Evolutionary conservation across 306 rosid species (phyloP).

Genomic region (Cicer bijugum): DNA sequence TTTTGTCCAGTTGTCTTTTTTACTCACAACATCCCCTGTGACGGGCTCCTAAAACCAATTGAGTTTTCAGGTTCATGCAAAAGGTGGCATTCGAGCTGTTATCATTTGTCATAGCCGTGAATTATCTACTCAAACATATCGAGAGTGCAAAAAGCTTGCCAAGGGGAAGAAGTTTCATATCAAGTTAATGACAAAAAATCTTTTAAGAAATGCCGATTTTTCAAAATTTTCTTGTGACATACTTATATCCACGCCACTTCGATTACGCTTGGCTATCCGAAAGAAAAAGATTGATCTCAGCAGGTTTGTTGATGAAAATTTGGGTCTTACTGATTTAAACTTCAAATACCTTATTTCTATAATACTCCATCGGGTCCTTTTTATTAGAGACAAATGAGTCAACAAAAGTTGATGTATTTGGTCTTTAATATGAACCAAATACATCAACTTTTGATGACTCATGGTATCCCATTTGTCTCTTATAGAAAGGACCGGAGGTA

Average conservation of each 20-base stretch:
- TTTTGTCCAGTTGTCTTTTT: conserved; percentile 26
- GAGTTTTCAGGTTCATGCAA: conserved; percentile 58
- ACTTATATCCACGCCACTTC: conserved; percentile 87
- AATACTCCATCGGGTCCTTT: too few relatives aligned
- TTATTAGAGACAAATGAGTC: too few relatives aligned
- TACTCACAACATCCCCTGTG: conserved; percentile 32
- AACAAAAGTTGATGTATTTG: too few relatives aligned
- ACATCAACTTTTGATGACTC: too few relatives aligned
- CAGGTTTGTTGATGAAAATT: conserved; percentile 57
- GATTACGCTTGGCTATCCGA: conserved; percentile 63
- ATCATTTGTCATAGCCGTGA: conserved; percentile 89
- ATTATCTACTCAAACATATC: conserved; percentile 78
- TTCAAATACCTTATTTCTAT: neutral
- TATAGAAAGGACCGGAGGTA: too few relatives aligned
- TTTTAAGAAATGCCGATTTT: conserved; percentile 65
- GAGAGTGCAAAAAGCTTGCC: conserved; percentile 89
- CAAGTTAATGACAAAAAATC: conserved; percentile 74
- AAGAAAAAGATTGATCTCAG: conserved; percentile 75
- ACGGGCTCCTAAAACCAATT: conserved; percentile 41
- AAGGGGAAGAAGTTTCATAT: conserved; percentile 65
- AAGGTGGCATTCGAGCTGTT: conserved; percentile 77
- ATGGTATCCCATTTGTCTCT: too few relatives aligned
- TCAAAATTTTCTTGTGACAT: conserved; percentile 74
- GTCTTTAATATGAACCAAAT: neutral
- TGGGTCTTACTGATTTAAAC: conserved; percentile 29